Conservation (phyloP, 2,329 filamentous ascomycete species). For the Tothia fuscella region DNA sequence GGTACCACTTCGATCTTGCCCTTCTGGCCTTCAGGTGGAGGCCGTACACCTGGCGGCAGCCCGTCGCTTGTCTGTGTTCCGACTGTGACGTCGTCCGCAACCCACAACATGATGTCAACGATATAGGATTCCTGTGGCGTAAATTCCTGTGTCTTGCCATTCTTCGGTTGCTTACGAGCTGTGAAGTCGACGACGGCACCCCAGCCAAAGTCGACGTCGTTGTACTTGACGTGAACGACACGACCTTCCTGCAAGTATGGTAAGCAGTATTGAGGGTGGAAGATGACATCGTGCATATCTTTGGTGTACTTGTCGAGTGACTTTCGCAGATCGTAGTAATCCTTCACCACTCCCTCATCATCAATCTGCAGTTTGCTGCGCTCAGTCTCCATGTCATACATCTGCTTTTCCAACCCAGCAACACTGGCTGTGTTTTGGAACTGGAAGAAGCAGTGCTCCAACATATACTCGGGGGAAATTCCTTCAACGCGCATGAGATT, state of each 20-base stretch:
- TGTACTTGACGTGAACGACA: conserved; percentile 72
- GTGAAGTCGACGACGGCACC: conserved; percentile 71
- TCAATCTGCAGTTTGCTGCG: conserved; percentile 62
- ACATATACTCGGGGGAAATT: conserved; percentile 97
- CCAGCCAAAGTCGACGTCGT: conserved; percentile 81
- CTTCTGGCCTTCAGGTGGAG: conserved; percentile 50
- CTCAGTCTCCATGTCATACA: conserved; percentile 66
- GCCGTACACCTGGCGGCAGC: conserved; percentile 49
- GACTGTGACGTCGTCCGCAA: conserved; percentile 42
- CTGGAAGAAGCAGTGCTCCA: conserved; percentile 96
- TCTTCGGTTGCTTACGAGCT: conserved; percentile 52
- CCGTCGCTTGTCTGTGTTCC: conserved; percentile 52
- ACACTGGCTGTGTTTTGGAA: conserved; percentile 93
- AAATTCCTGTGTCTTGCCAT: conserved; percentile 53
- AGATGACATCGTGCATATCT: conserved; percentile 85
- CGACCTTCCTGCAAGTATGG: conserved; percentile 82
- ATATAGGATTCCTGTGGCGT: conserved; percentile 66
- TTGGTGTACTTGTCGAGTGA: conserved; percentile 73
- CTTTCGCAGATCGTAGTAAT: conserved; percentile 84
- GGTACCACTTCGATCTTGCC: conserved; percentile 73
- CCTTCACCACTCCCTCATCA: conserved; percentile 79
- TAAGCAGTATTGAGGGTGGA: conserved; percentile 76
- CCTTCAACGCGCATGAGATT: conserved; percentile 96
- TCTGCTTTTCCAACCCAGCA: conserved; percentile 67
- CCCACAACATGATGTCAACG: conserved; percentile 65